Evolutionary conservation across 2,329 filamentous ascomycete genomes (phyloP), one percentile per base, ranked within the genome.

Genomic region (Colletotrichum limetticola): DNA sequence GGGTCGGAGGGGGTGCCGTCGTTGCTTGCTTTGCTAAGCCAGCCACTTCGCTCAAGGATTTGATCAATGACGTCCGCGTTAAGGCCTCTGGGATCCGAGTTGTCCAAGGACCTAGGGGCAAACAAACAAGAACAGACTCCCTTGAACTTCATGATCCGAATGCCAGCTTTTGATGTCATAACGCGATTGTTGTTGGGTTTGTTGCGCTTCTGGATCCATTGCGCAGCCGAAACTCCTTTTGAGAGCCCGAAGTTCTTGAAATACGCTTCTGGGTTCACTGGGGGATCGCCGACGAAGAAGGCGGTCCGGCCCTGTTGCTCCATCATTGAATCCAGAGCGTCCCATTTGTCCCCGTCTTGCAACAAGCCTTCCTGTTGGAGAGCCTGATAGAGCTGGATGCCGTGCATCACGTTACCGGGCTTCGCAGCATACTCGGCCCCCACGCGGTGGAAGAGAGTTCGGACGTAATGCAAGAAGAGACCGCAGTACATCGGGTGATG

Each of bases 181-280:
- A 74, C 52, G 30, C 66, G 64, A 16, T 37, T 16, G 14, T 55
- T 61, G 26, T 68, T 68, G 8, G 32, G 37, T 42, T 42, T 14
- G 14, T 58, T 63, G 16, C 67, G 68, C 24, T 75, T 77, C 0
- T 76, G 37, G 1, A 74, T 70, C 69, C 62, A 78, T 37, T 79
- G 76, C 3, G 72, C 74, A 14, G 66, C 67, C 0, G 77, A 79
- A 0, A 74, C 14, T 11, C 78, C 76, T 1, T 71, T 59, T 14
- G 71, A 75, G 6, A 79, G 74, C 24, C 58, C 64, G 53, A 75
- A 77, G 68, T 77, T 79, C 5, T 53, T 78, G 42, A 66, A 79
- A 56, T 77, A 78, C 2, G 56, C 75, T 9, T 77, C 76, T 1
- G 66, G 75, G 30, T 71, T 70, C 9, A 28, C 72, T 1, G 75